Percentiles rank a stretch among this genome's conserved stretches.
These are phyloP conservation scores for Bromus sterilis DNA, from an alignment of 176 grass and related monocot species.

Conservation along the genomic window DNA sequence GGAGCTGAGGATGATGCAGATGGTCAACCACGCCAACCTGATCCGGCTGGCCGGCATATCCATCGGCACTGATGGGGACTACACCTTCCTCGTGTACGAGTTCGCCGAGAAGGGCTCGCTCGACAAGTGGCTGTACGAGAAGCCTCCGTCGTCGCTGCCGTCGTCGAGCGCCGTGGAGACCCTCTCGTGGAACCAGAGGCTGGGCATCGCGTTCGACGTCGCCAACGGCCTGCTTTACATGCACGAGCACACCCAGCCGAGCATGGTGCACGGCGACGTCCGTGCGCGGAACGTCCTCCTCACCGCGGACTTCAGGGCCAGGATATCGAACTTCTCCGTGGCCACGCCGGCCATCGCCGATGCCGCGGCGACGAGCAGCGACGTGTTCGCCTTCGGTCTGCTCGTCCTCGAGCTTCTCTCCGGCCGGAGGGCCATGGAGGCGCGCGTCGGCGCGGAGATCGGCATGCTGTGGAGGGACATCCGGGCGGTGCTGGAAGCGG, in stretches of 20 bases:
- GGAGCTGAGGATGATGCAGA: slow-evolving; percentile 53
- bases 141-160: slow-evolving; percentile 9
- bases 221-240: slow-evolving; percentile 63
- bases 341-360: slow-evolving; percentile 23
- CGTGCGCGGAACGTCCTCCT: slow-evolving; percentile 52
- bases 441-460: slow-evolving; percentile 27
- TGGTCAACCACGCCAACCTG: slow-evolving; percentile 59
- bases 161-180: slow-evolving; percentile 7
- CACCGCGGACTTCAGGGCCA: slow-evolving; percentile 47
- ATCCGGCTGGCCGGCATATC: slow-evolving; percentile 49
- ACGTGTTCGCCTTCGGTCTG: slow-evolving; percentile 54
- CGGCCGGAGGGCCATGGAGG: slow-evolving; percentile 36
- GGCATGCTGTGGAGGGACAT: slow-evolving; percentile 49
- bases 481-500: slow-evolving; percentile 30
- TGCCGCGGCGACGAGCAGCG: slow-evolving; percentile 18
- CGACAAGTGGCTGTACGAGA: slow-evolving; percentile 53
- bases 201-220: slow-evolving; percentile 54
- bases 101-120: slow-evolving; percentile 60
- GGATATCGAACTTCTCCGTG: slow-evolving; percentile 47
- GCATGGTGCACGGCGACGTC: slow-evolving; percentile 64
- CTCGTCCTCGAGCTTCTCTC: slow-evolving; percentile 49
- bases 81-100: slow-evolving; percentile 57
- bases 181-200: slow-evolving; percentile 45
- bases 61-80: slow-evolving; percentile 29
- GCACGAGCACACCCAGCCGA: slow-evolving; percentile 80